Evolutionary conservation across 257 asterid genomes (phyloP).

Genomic region (Sherardia arvensis): DNA sequence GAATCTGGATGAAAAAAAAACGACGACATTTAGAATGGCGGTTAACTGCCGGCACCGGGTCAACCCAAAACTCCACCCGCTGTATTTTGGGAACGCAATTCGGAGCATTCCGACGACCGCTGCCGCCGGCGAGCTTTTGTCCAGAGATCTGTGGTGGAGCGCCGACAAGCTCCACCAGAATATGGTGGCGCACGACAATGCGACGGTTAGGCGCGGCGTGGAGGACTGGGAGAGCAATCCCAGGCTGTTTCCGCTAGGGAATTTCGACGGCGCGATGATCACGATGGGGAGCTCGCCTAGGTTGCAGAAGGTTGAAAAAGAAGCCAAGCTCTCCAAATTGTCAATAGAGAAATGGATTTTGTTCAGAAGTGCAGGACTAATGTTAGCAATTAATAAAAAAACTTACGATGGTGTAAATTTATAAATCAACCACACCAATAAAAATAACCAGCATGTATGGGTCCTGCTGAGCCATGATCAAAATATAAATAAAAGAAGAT

Average conservation of each 20-base stretch:
- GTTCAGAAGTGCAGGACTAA: no score
- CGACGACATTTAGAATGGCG: conserved; percentile 92
- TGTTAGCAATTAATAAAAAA: no score
- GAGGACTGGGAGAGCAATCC: conserved; percentile 88
- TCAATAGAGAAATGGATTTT: no score
- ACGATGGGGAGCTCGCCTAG: conserved; percentile 98
- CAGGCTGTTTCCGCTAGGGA: conserved; percentile 73
- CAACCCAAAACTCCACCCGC: conserved; percentile 55
- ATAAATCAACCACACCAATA: no score
- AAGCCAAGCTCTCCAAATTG: no score
- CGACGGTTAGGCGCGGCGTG: conserved; percentile 59
- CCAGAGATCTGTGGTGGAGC: conserved; percentile 51
- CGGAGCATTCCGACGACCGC: conserved; percentile 82
- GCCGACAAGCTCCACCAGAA: conserved; percentile 58
- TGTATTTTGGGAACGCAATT: conserved; percentile 77
- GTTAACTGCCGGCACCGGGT: conserved; percentile 84
- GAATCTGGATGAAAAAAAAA: conserved; percentile 28
- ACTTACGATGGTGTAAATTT: no score
- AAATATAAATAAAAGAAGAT: no score
- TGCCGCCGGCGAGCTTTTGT: conserved; percentile 40
- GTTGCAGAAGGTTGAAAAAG: no score
- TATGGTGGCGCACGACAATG: conserved; percentile 60
- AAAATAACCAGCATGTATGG: no score
- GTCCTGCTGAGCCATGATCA: no score
- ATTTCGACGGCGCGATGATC: conserved; percentile 93